These are phyloP conservation scores for Plectosphaerella sp. DNA, from an alignment of 2,329 filamentous ascomycete genomes.

Conservation along the genomic window DNA sequence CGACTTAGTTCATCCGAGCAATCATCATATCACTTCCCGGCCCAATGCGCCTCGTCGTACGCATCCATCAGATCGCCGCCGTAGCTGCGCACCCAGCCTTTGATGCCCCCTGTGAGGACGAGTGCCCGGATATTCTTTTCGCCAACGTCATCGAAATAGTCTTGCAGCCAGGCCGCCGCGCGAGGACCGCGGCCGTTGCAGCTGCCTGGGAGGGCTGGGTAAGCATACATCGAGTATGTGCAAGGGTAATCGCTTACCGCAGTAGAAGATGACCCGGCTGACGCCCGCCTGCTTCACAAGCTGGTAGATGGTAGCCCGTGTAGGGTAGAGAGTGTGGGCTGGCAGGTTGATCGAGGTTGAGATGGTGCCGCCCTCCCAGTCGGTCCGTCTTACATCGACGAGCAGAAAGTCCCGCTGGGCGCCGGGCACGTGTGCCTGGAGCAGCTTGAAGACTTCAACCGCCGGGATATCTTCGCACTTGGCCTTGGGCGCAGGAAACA, in stretches of 20 bases:
- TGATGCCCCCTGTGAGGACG: conserved; percentile 48
- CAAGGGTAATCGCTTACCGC: conserved; percentile 30
- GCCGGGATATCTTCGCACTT: conserved; percentile 30
- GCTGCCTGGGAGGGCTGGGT: conserved; percentile 32
- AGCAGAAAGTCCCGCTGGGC: conserved; percentile 34
- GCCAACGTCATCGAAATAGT: conserved; percentile 44
- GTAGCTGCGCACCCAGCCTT: conserved; percentile 49
- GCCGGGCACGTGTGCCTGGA: conserved; percentile 29
- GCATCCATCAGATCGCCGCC: conserved; percentile 42
- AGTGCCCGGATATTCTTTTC: conserved; percentile 38
- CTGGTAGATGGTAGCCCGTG: conserved; percentile 40
- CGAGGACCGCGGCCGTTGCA: conserved; percentile 45
- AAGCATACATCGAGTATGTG: neutral
- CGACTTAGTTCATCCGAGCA: neutral
- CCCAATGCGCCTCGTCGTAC: conserved; percentile 40
- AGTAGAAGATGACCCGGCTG: conserved; percentile 49
- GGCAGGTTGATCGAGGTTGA: conserved; percentile 53
- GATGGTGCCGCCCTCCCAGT: conserved; percentile 58
- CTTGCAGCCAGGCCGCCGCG: conserved; percentile 52
- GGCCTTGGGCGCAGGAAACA: conserved; percentile 38
- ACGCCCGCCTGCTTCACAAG: conserved; percentile 46
- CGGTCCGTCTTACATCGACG: conserved; percentile 48
- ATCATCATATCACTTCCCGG: conserved; percentile 6
- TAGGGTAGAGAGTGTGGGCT: conserved; percentile 49
- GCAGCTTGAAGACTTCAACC: conserved; percentile 32